These are phyloP conservation scores for Euptelea pleiosperma DNA, from an alignment of 164 flowering plant genomes.

Conservation along the genomic window DNA sequence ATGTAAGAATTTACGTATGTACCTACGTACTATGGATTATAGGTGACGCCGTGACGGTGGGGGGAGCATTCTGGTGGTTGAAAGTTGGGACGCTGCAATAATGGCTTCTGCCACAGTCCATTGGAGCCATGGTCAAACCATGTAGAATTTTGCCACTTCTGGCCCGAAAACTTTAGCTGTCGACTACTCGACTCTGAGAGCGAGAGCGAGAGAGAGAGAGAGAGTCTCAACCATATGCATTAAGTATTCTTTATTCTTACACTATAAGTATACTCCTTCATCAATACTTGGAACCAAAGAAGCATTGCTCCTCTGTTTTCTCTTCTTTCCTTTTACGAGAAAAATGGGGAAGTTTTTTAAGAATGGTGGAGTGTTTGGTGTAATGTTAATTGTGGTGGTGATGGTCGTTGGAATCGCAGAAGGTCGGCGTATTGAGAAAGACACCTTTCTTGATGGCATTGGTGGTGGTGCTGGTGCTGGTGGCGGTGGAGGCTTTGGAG, in stretches of 20 bases:
- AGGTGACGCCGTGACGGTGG: no score
- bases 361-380: background rate
- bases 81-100: no score
- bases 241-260: background rate
- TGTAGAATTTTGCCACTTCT: no score
- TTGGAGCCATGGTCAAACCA: no score
- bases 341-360: conserved; percentile 17
- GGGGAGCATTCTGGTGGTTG: no score
- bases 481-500: conserved; percentile 9
- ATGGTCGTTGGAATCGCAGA: conserved; percentile 15
- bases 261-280: conserved; percentile 6
- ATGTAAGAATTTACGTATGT: no score
- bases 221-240: conserved; percentile 10
- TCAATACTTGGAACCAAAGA: background rate
- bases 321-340: background rate
- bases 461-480: conserved; percentile 14
- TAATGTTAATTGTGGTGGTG: conserved; percentile 2
- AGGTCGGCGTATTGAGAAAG: conserved; percentile 16
- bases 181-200: no score
- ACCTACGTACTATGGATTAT: no score
- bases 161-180: no score
- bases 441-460: background rate
- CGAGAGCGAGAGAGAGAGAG: background rate
- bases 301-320: background rate
- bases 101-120: no score